phyloP scores from a whole-genome alignment of 192 early-diverging fungal genomes.

The Backusella parvicylindrica region DNA sequence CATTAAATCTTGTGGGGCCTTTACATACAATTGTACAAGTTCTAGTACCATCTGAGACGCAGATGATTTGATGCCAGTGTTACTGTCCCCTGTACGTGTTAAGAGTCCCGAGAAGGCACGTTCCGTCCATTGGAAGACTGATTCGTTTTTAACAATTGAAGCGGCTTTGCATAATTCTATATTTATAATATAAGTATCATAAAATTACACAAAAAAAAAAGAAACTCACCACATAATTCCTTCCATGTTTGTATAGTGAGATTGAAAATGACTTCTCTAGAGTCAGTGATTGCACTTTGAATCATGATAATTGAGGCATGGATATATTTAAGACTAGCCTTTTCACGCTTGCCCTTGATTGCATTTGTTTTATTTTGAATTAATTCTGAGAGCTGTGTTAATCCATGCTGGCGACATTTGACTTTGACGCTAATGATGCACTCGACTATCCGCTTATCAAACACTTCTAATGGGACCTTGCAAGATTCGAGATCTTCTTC shows the following conservation, averaged over 20 bases:
- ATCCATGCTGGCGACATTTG: constrained; percentile 24
- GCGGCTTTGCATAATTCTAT: constrained; percentile 8
- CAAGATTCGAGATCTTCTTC: constrained; percentile 23
- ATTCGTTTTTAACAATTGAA: not conserved
- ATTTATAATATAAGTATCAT: not conserved
- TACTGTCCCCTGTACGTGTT: constrained; percentile 15
- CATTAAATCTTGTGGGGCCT: not conserved
- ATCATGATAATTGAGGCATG: constrained; percentile 20
- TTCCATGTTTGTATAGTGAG: constrained; percentile 17
- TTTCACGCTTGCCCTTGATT: not conserved
- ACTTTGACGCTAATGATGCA: constrained; percentile 24
- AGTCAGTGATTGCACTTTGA: constrained; percentile 26
- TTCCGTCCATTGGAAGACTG: not conserved
- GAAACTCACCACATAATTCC: constrained; percentile 14
- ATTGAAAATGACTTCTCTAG: constrained; percentile 20
- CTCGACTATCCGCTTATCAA: constrained; percentile 18
- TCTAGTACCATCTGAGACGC: constrained; percentile 6
- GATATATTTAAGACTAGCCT: not conserved
- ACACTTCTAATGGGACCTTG: constrained; percentile 6
- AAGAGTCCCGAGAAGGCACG: constrained; percentile 18
- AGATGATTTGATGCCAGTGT: constrained; percentile 10
- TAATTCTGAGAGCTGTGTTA: not conserved
- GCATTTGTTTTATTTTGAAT: not conserved
- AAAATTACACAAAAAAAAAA: not conserved
- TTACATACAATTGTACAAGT: constrained; percentile 1